A percentile compares a stretch with the other conserved stretches of the same genome.
These are phyloP conservation scores for Phytophthora hybrid DNA, from an alignment of 352 stramenopile species.

Conservation along the genomic window DNA sequence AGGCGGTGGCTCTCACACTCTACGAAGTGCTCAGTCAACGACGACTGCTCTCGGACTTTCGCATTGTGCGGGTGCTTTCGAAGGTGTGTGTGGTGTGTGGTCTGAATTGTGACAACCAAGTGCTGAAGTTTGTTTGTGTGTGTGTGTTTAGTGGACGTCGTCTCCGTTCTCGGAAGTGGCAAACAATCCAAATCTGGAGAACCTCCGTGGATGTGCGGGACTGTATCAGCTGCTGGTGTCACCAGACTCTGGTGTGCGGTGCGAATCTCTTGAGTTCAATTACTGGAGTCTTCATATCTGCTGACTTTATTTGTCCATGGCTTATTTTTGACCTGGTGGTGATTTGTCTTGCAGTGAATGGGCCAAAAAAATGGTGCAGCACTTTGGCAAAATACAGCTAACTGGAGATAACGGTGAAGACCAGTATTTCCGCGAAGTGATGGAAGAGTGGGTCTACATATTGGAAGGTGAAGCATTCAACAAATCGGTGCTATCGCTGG, in stretches of 20 bases:
- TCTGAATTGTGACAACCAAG: background rate
- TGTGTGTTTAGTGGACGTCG: conserved; percentile 50
- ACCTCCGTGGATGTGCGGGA: conserved; percentile 67
- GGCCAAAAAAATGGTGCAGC: conserved; percentile 62
- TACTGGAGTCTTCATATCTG: background rate
- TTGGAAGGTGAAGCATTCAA: conserved; percentile 86
- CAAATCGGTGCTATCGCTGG: conserved; percentile 65
- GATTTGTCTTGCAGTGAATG: conserved; percentile 56
- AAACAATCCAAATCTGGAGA: conserved; percentile 50
- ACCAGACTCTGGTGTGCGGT: conserved; percentile 83
- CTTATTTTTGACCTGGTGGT: background rate
- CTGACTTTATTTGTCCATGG: background rate
- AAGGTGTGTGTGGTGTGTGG: conserved; percentile 42
- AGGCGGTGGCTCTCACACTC: conserved; percentile 54
- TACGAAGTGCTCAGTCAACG: conserved; percentile 86
- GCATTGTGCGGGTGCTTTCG: conserved; percentile 76
- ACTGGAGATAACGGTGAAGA: conserved; percentile 53
- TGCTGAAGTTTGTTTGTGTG: conserved; percentile 14
- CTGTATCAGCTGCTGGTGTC: conserved; percentile 83
- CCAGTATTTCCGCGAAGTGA: conserved; percentile 65
- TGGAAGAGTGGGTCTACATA: conserved; percentile 91
- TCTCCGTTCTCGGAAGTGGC: conserved; percentile 46
- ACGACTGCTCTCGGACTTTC: conserved; percentile 84
- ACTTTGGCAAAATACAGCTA: conserved; percentile 70
- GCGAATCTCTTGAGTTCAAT: conserved; percentile 5